Conservation (phyloP, 305 asterid species). For the Fraxinus latifolia region DNA sequence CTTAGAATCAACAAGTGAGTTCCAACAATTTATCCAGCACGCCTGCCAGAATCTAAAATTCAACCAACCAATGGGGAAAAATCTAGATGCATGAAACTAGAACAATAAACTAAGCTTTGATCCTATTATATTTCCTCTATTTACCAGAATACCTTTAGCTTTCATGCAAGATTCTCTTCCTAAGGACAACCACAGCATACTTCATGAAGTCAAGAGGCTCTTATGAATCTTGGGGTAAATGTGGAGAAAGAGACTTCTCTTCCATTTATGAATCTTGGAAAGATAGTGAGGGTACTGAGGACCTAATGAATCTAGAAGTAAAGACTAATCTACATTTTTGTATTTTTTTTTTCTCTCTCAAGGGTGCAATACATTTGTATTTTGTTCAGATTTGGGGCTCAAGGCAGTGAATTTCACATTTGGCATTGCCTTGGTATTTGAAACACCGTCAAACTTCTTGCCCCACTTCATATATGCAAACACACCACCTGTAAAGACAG, state of each 20-base stretch:
- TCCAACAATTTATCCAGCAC: neutral
- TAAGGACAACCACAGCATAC: conserved; percentile 11
- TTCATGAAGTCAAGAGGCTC: neutral
- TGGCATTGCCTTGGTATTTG: neutral
- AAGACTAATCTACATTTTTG: neutral
- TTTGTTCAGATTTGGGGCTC: neutral
- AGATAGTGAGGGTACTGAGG: neutral
- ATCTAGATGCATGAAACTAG: conserved; percentile 20
- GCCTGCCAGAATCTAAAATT: neutral
- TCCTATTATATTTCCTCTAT: neutral
- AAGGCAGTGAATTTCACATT: neutral
- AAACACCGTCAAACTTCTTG: neutral
- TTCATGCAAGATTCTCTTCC: conserved; percentile 5
- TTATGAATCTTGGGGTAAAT: neutral
- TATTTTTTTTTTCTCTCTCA: neutral
- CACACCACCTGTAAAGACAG: neutral
- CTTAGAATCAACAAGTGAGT: neutral
- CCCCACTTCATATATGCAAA: neutral
- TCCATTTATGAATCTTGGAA: neutral
- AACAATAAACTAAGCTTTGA: conserved; percentile 7
- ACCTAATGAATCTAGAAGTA: neutral
- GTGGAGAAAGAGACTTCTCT: neutral
- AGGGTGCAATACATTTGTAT: neutral
- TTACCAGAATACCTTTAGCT: conserved; percentile 7
- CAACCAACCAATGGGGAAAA: neutral